Base-by-base conservation (phyloP, 352 stramenopile species). In the Globisporangium carolinianum region DNA sequence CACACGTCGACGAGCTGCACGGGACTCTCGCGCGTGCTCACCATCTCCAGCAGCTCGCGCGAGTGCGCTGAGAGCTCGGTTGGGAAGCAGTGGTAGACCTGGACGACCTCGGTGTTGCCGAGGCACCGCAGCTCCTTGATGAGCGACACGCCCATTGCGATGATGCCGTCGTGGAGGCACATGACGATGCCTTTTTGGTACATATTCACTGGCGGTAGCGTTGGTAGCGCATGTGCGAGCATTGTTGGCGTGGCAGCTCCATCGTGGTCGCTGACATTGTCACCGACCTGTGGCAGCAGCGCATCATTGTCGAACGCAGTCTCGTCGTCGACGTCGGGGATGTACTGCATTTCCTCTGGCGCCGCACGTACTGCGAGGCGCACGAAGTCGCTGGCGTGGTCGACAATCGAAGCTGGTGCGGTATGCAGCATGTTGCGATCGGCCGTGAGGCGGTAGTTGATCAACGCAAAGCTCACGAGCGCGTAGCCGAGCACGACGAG, bases 31-130 rank as follows among this genome's bases (percentile, higher is more conserved):
- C 59, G 36, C 0, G 54, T 54, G 57, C 61, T 59, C 35, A 63
- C 65, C 38, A 82, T 60, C 47, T 42, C 74, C 39, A 84, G 47
- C 6, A 83, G 49, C 49, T 67, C 58, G 2, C 68, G 61, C 6
- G 72, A 77, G 11, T 59, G 38, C 49, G 54, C 62, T 1, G 67
- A 79, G 35, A 84, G 53, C 41, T 84, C 73, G 18, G 65, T 57
- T 0, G 69, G 62, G 8, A 80, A 58, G 61, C 76, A 86, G 18
- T 79, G 72, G 46, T 84, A 71, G n/a, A 84, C 62, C 46, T 86
- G 71, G n/a, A 86, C 76, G 3, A 71, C 55, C 48, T 83, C 69
- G 0, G 55, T 65, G 55, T 81, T 83, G 36, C 72, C 72, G 12
- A 82, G 54, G 14, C 73, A 80, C 9, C 74, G 74, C 46, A 84